Conservation (phyloP, 345 rosid species). For the Luvunga scandens region DNA sequence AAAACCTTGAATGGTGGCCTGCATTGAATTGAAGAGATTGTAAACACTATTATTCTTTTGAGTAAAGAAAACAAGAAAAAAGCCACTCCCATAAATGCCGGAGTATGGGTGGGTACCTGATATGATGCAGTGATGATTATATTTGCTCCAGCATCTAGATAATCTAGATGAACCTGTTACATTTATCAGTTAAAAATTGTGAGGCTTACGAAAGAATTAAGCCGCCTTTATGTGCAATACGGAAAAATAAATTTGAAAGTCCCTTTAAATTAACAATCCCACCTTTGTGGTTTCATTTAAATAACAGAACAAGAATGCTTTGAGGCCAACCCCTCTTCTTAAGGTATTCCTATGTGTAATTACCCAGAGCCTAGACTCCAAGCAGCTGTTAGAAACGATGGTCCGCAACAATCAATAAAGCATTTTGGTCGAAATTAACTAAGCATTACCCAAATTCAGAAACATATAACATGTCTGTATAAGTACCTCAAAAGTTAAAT, state of each 20-base stretch:
- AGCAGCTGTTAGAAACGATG: no score
- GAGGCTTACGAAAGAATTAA: neutral
- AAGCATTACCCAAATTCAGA: no score
- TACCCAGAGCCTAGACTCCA: no score
- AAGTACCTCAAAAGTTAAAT: no score
- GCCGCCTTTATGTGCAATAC: neutral
- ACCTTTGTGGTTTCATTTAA: neutral
- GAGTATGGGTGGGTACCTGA: conserved; percentile 46
- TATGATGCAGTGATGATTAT: conserved; percentile 78
- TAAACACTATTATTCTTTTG: neutral
- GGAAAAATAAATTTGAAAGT: neutral
- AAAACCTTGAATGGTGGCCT: conserved; percentile 93
- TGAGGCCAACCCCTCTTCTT: no score
- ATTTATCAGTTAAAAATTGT: neutral
- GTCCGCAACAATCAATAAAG: no score
- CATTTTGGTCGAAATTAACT: no score
- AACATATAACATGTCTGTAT: no score
- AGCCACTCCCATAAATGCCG: neutral
- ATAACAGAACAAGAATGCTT: neutral
- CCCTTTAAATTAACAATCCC: neutral
- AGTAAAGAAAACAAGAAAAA: neutral
- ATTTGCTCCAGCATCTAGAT: conserved; percentile 86
- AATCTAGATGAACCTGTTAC: conserved; percentile 81
- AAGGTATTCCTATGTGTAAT: no score
- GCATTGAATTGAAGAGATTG: neutral